Percentiles rank a stretch among this genome's conserved stretches.
Conservation (phyloP, 2,329 filamentous ascomycete species). For the Neoascochyta sp. region DNA sequence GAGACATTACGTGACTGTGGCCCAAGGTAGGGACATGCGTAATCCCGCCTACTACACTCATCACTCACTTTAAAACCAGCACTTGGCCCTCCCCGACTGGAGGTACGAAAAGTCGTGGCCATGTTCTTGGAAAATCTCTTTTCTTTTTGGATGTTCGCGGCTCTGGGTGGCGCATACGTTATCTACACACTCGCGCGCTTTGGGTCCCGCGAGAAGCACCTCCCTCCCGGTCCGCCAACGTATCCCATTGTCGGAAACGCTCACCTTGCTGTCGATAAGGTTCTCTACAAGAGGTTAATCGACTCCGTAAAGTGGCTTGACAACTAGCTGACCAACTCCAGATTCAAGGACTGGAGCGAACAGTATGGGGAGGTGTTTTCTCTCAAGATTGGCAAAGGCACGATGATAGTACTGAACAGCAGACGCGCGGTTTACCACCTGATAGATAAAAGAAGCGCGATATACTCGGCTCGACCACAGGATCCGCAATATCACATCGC, state of each 20-base stretch:
- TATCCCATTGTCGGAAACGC: slow-evolving; percentile 25
- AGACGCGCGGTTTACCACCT: slow-evolving; percentile 16
- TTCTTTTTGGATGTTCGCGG: slow-evolving; percentile 6
- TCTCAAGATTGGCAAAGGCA: slow-evolving; percentile 18
- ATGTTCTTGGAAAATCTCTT: slow-evolving; percentile 3
- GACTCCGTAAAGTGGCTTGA: slow-evolving; percentile 1
- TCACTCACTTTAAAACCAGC: no score
- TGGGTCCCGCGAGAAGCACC: slow-evolving; percentile 20
- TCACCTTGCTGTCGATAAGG: slow-evolving; percentile 15
- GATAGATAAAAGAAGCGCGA: slow-evolving; percentile 15
- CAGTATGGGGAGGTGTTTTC: slow-evolving; percentile 17
- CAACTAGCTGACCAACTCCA: slow-evolving; percentile 7
- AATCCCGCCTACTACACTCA: no score
- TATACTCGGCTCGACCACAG: slow-evolving; percentile 12
- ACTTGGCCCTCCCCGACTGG: no score
- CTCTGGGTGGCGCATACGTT: slow-evolving; percentile 6
- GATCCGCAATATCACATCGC: slow-evolving; percentile 12
- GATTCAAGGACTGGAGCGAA: slow-evolving; percentile 19
- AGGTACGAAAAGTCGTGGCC: no score
- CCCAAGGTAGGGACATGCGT: no score
- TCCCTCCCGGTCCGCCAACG: slow-evolving; percentile 27
- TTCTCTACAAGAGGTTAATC: slow-evolving; percentile 15
- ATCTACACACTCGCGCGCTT: slow-evolving; percentile 18
- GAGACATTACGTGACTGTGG: no score
- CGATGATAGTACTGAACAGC: slow-evolving; percentile 18